Percentiles rank a stretch among this genome's conserved stretches.
Conservation (phyloP, 306 rosid species). For the Citrullus colocynthis region DNA sequence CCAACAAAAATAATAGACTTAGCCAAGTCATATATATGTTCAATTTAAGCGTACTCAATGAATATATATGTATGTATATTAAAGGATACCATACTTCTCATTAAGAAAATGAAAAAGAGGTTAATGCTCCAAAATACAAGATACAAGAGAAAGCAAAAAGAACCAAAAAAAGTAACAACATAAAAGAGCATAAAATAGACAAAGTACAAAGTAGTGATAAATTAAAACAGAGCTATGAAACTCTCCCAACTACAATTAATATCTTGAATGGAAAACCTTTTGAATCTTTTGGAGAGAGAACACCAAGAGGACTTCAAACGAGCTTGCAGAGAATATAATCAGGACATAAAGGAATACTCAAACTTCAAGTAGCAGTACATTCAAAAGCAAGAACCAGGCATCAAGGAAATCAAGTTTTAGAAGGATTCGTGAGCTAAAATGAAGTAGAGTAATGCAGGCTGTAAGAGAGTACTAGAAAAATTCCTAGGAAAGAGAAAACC, state of each 20-base stretch:
- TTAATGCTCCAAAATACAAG: too few species aligned
- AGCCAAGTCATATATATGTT: not conserved
- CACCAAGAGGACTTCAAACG: too few species aligned
- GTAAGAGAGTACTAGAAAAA: not conserved
- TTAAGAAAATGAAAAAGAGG: too few species aligned
- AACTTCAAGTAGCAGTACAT: not conserved
- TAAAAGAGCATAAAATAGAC: too few species aligned
- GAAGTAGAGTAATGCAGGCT: not conserved
- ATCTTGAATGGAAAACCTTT: too few species aligned
- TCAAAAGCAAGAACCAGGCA: not conserved
- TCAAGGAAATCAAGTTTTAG: not conserved
- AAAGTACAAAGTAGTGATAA: too few species aligned
- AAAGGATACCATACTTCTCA: too few species aligned
- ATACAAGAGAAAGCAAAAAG: too few species aligned
- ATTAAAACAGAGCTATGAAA: too few species aligned
- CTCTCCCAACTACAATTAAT: too few species aligned
- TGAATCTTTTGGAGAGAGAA: too few species aligned
- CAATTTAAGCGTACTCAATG: not conserved
- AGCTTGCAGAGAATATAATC: not conserved
- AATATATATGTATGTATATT: not conserved
- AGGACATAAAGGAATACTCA: not conserved
- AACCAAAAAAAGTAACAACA: too few species aligned
- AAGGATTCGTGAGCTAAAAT: not conserved
- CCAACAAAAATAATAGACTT: not conserved
- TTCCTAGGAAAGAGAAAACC: not conserved